Base-by-base conservation (phyloP, 2,329 filamentous ascomycete genomes). In the Didymellaceae sp. region DNA sequence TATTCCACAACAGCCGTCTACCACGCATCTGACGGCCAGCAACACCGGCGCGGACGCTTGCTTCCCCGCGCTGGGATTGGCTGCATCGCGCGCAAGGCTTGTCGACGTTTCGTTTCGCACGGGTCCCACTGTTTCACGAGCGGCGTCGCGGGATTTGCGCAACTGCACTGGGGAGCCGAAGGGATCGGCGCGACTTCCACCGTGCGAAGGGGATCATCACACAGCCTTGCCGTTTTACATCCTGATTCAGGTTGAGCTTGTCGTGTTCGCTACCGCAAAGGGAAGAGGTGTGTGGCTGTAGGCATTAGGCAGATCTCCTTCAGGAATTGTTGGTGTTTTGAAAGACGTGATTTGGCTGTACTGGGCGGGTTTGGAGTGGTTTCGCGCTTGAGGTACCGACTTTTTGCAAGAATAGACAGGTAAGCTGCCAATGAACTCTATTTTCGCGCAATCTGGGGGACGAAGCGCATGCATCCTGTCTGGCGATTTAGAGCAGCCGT, bases 111-210 rank as follows among this genome's bases (percentile, higher is more conserved):
- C 44, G 50, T 53, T 53, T 47, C 43, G n/a, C 13, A 32, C 40
- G n/a, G 33, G 38, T 32, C 33, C 33, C 37, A 43, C n/a, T 32
- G 50, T 48, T 53, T 53, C 50, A 53, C 30, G 24, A 37, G 5
- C 43, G 43, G 43, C 42, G 32, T 33, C 11, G 50, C 44, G 50
- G 43, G 42, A 37, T 45, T n/a, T n/a, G n/a, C n/a, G n/a, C n/a
- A n/a, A n/a, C n/a, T n/a, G n/a, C n/a, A n/a, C n/a, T 44, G 50
- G 50, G 43, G 50, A 53, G 43, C 50, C 50, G 50, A 22, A 31
- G n/a, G n/a, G n/a, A n/a, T n/a, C 17, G 28, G 18, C 50, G 50
- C 50, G 47, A 53, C 43, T 44, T 44, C 39, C 28, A 39, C n/a
- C 47, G 25, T 32, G 18, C 42, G 46, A 52, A 42, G 6, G 16